phyloP scores from a whole-genome alignment of 345 rosid genomes.

The Barbarea vulgaris region DNA sequence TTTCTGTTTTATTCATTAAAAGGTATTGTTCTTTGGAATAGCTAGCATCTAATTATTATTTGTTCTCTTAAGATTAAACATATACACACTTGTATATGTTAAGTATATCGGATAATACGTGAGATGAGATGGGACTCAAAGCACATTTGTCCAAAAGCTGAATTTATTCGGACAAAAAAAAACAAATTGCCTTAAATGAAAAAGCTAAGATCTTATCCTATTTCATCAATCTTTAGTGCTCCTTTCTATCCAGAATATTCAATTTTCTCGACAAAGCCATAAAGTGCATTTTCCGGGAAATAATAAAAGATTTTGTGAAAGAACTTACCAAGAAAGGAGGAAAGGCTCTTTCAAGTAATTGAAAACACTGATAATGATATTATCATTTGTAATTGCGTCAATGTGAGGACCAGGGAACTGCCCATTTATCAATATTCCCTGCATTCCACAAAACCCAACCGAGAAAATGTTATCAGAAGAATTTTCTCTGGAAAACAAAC shows the following conservation, averaged over 20 bases:
- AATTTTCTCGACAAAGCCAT: neutral
- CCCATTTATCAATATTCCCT: slow-evolving; percentile 92
- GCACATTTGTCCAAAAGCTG: slow-evolving; percentile 26
- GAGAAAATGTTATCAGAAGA: slow-evolving; percentile 19
- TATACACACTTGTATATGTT: neutral
- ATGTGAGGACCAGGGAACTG: slow-evolving; percentile 94
- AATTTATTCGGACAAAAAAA: neutral
- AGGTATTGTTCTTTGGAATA: neutral
- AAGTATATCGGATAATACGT: neutral
- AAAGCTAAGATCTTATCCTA: slow-evolving; percentile 26
- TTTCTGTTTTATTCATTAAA: neutral
- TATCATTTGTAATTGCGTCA: slow-evolving; percentile 79
- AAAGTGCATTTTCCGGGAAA: neutral
- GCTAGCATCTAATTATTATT: neutral
- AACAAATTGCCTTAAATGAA: neutral
- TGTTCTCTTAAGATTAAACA: neutral
- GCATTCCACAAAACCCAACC: slow-evolving; percentile 29
- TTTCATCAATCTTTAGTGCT: neutral
- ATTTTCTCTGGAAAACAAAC: neutral
- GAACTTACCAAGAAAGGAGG: slow-evolving; percentile 83
- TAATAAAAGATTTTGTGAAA: neutral
- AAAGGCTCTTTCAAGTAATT: slow-evolving; percentile 92
- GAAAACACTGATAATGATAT: slow-evolving; percentile 79
- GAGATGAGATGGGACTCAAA: too few species aligned
- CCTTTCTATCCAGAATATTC: slow-evolving; percentile 17